These are phyloP conservation scores for Oryza glaberrima DNA, from an alignment of 176 grass and related monocot species.

Conservation along the genomic window DNA sequence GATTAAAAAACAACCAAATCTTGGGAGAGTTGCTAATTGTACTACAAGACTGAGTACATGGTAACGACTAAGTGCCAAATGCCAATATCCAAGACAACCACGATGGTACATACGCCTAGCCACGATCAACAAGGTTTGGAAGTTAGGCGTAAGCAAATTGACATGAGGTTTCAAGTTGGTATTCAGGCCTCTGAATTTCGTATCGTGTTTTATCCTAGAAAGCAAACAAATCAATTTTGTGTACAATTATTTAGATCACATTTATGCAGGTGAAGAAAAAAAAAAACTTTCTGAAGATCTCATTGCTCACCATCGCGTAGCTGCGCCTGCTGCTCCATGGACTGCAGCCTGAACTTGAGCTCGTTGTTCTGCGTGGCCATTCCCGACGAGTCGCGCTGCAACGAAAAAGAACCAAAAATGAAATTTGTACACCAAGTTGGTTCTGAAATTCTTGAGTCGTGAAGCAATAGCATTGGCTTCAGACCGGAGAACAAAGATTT, in stretches of 20 bases:
- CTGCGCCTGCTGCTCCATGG: conserved; percentile 96
- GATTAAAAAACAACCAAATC: conserved; percentile 14
- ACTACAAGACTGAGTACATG: conserved; percentile 35
- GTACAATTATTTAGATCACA: not conserved
- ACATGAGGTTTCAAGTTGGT: not conserved
- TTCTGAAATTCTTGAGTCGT: not conserved
- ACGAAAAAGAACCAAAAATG: not conserved
- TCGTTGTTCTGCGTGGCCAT: conserved; percentile 80
- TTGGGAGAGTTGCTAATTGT: conserved; percentile 20
- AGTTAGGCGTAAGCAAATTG: not conserved
- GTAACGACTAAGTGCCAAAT: conserved; percentile 23
- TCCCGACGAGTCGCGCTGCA: conserved; percentile 70
- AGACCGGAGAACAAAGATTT: not conserved
- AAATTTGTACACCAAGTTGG: not conserved
- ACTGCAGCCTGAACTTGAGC: conserved; percentile 93
- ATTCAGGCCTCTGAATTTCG: not conserved
- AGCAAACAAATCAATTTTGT: not conserved
- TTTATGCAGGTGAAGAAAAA: not conserved
- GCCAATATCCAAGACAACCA: conserved; percentile 4
- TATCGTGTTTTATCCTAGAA: not conserved
- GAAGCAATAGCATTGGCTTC: not conserved
- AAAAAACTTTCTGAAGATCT: not conserved
- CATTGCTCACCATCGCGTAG: conserved; percentile 77
- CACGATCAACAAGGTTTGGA: conserved; percentile 1
- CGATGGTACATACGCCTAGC: conserved; percentile 8